Percentiles rank a stretch among this genome's conserved stretches.
phyloP scores from a whole-genome alignment of 2,329 filamentous ascomycete genomes.

The Raffaelea arxii region DNA sequence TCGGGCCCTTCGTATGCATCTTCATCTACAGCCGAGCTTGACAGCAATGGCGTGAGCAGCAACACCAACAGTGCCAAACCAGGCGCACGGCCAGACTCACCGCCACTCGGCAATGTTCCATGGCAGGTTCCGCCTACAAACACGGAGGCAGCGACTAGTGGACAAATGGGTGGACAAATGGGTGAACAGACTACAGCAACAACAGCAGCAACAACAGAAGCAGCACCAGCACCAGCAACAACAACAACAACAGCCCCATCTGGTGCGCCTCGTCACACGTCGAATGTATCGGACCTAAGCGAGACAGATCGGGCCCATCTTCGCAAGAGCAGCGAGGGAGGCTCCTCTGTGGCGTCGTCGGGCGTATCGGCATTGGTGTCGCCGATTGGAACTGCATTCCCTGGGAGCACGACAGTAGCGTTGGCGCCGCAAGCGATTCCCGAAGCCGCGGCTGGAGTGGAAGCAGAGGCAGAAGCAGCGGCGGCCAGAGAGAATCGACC shows the following conservation, averaged over 20 bases:
- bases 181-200: conserved; percentile 15
- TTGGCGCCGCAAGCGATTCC: neutral
- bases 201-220: neutral
- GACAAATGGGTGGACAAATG: too few relatives aligned
- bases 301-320: conserved; percentile 20
- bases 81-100: too few relatives aligned
- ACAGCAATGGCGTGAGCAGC: conserved; percentile 19
- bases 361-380: neutral
- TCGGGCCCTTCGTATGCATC: neutral
- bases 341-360: neutral
- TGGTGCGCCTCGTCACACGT: conserved; percentile 14
- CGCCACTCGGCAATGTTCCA: too few relatives aligned
- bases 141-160: too few relatives aligned
- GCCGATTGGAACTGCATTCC: neutral
- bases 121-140: too few relatives aligned
- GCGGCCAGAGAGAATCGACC: neutral
- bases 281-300: conserved; percentile 31
- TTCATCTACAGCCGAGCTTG: conserved; percentile 14
- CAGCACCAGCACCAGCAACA: neutral
- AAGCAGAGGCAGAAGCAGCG: conserved; percentile 1
- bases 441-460: neutral
- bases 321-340: conserved; percentile 3
- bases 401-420: neutral
- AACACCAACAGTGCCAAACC: conserved; percentile 22
- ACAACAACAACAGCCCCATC: neutral